Evolutionary conservation across 495 filamentous ascomycete genomes (phyloP).

Genomic region (Talaromyces ruber): DNA sequence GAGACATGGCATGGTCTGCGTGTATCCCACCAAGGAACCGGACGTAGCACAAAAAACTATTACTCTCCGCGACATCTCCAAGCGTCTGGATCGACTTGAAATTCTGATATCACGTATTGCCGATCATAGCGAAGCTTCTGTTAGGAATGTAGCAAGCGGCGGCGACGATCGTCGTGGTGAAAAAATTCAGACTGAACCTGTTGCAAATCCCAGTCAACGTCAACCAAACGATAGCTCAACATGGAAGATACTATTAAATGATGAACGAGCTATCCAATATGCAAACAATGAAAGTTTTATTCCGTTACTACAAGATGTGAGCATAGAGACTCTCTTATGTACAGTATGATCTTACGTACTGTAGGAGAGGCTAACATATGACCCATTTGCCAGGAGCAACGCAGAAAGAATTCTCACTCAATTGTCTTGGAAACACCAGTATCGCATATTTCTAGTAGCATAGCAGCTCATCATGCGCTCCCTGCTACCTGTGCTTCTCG

Average conservation of each 20-base stretch:
- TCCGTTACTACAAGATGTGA: conserved; percentile 7
- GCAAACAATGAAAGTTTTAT: too few relatives aligned
- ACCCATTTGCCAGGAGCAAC: conserved; percentile 22
- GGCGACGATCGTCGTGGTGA: too few relatives aligned
- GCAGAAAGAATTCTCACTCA: background rate
- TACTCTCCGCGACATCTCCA: conserved; percentile 40
- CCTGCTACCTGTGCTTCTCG: background rate
- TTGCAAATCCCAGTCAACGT: conserved; percentile 25
- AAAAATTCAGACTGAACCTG: background rate
- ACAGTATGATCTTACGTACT: too few relatives aligned
- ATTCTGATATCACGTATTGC: conserved; percentile 21
- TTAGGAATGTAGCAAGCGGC: too few relatives aligned
- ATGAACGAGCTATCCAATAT: conserved; percentile 10
- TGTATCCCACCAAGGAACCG: conserved; percentile 42
- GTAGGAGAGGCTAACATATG: background rate
- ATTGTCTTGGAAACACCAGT: conserved; percentile 12
- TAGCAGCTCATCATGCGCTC: background rate
- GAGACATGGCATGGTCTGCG: conserved; percentile 46
- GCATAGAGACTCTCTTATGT: too few relatives aligned
- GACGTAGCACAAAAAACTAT: conserved; percentile 34
- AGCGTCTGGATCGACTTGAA: conserved; percentile 48
- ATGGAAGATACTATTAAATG: conserved; percentile 11
- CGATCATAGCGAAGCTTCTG: conserved; percentile 24
- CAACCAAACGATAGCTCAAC: conserved; percentile 1
- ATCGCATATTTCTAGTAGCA: conserved; percentile 2